Evolutionary conservation across 441 rosid genomes (phyloP).

Genomic region (Codiaeum variegatum): DNA sequence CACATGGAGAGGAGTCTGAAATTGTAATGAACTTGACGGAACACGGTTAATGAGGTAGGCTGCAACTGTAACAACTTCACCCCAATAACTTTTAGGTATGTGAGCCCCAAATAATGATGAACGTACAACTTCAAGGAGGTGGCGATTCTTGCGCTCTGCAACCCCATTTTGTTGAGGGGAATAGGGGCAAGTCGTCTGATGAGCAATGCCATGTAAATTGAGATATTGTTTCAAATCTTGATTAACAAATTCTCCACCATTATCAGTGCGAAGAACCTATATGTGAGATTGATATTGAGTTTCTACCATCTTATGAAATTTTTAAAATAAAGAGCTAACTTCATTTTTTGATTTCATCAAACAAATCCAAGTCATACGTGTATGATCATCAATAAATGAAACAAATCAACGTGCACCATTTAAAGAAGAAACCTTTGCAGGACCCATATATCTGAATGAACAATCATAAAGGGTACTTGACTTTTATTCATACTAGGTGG

Average conservation of each 20-base stretch:
- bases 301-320: neutral
- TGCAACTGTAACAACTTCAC: neutral
- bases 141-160: neutral
- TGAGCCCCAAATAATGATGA: neutral
- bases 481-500: too few relatives aligned
- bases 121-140: neutral
- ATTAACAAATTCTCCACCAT: neutral
- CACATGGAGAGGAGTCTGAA: neutral
- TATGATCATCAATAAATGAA: too few relatives aligned
- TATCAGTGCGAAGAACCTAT: too few relatives aligned
- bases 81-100: neutral
- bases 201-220: neutral
- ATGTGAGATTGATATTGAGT: too few relatives aligned
- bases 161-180: neutral
- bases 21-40: neutral
- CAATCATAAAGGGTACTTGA: too few relatives aligned
- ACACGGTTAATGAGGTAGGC: neutral
- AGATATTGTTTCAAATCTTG: neutral
- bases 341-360: neutral
- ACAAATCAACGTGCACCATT: too few relatives aligned
- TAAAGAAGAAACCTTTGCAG: too few relatives aligned
- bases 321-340: neutral
- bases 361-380: too few relatives aligned
- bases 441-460: too few relatives aligned
- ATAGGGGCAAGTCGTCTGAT: neutral